Evolutionary conservation across 176 grass and related monocot species (phyloP), one percentile per base, ranked within the genome.

Genomic region (Musa troglodytarum): DNA sequence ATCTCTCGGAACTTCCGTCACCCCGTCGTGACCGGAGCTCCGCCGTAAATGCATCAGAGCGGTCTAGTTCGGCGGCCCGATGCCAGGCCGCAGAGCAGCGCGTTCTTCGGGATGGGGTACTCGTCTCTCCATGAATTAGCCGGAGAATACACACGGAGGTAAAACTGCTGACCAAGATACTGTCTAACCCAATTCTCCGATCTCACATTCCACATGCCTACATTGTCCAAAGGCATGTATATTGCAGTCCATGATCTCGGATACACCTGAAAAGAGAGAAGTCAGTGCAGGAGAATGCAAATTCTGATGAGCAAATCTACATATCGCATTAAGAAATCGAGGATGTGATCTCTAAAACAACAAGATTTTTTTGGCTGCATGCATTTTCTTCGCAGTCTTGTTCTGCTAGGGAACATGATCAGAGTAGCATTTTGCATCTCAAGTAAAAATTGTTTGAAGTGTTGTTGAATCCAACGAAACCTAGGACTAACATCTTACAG

Each of bases 141-240:
- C 13, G 51, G 50, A 73, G 70, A 73, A 54, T 12, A 54, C 7
- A 73, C 70, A 3, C 70, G 70, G 70, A 73, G 50, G 13, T 73
- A 73, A 51, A 73, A 73, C 20, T 73, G 70, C 70, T 73, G 70
- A 9, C 70, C 70, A 0, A 73, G 29, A 34, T 73, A 73, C 21
- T 54, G 70, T 8, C 70, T 22, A 1, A 9, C 19, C 70, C 70
- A 73, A 9, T 54, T 73, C 52, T 73, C 70, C 3, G 70, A 73
- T 43, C 70, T 53, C 15, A 73, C 29, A 17, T 73, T 73, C 70
- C 70, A 73, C 50, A 73, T 73, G 14, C 70, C 70, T 1, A 73
- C 70, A 23, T 73, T 73, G 51, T 73, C 70, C 70, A 73, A 73
- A 5, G 70, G 70, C 51, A 54, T 26, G 70, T 73, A 73, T 10